Base-by-base conservation (phyloP, 306 rosid species). In the Albizia julibrissin region DNA sequence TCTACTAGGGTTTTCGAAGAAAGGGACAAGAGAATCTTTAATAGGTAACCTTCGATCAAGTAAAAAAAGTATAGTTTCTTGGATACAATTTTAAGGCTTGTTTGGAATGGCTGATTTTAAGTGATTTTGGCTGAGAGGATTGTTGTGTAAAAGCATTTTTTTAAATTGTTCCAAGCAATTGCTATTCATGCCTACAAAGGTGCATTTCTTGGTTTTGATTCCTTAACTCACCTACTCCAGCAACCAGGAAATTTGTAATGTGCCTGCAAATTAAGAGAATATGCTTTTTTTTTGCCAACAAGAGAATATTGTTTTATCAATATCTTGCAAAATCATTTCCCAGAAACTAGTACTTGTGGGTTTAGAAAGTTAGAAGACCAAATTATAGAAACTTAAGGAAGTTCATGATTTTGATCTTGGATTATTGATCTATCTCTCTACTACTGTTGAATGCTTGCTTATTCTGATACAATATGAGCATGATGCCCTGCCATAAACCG, bases 401-500 rank as follows among this genome's bases (percentile, higher is more conserved):
- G 85, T 91, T 95, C 56, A 77, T 75, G 83, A 95, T 68, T 81
- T 75, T 93, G 80, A 77, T 54, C 84, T 85, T 95, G 4, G 98
- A 91, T 58, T 91, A 95, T 58, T 89, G 84, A 80, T 93, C 93
- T 44, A 89, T 89, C 8, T 85, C 92, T 1, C 87, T 50, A 68
- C 87, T 88, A 74, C 46, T 74, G 71, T 88, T 94, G 81, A 93
- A 44, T 69, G 97, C 95, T 79, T 89, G 89, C 68, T 89, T 85
- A 97, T 91, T 95, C 83, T 93, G 98, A 87, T 29, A 29, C 31
- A 29, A 29, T 29, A 29, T 29, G 31, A 29, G 99, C 97, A 74
- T 98, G 99, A 82, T 93, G 98, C 61, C 98, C 97, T 94, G 79
- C 74, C 81, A 37, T n/a, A n/a, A n/a, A n/a, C n/a, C n/a, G n/a